Evolutionary conservation across 768 basidiomycete genomes (phyloP).

Genomic region (Tulasnella sp.): DNA sequence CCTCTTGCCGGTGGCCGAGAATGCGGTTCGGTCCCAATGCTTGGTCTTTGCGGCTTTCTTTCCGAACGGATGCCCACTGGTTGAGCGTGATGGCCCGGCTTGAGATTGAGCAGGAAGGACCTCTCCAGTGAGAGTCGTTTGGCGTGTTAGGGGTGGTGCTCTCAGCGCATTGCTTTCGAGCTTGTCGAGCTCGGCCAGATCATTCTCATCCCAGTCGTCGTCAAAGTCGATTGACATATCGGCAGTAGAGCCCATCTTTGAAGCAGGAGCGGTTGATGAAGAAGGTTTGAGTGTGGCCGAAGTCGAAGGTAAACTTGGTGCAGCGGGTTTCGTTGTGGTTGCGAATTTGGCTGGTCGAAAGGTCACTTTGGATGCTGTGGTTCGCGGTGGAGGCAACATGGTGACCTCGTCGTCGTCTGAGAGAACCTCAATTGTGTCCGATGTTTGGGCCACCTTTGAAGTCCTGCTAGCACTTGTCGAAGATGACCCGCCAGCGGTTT

Average conservation of each 20-base stretch:
- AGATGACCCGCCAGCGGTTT: conserved; percentile 27
- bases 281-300: background rate
- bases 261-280: background rate
- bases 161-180: conserved; percentile 23
- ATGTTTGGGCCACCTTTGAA: background rate
- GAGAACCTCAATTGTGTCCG: background rate
- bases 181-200: conserved; percentile 32
- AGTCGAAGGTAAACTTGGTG: conserved; percentile 28
- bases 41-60: conserved; percentile 65
- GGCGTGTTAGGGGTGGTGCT: background rate
- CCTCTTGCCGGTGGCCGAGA: conserved; percentile 73
- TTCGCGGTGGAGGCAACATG: background rate
- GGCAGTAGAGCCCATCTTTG: background rate
- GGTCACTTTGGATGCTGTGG: background rate
- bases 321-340: conserved; percentile 30
- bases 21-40: conserved; percentile 85
- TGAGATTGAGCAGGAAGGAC: background rate
- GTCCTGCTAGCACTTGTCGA: conserved; percentile 22
- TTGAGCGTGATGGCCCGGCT: background rate
- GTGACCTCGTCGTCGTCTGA: background rate
- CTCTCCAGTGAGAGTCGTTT: conserved; percentile 23
- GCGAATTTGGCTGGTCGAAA: conserved; percentile 30
- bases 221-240: conserved; percentile 33
- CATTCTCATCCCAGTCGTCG: conserved; percentile 47
- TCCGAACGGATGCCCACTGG: conserved; percentile 40